These are phyloP conservation scores for Phaeosphaeriaceae sp. DNA, from an alignment of 2,329 filamentous ascomycete species.

Conservation along the genomic window DNA sequence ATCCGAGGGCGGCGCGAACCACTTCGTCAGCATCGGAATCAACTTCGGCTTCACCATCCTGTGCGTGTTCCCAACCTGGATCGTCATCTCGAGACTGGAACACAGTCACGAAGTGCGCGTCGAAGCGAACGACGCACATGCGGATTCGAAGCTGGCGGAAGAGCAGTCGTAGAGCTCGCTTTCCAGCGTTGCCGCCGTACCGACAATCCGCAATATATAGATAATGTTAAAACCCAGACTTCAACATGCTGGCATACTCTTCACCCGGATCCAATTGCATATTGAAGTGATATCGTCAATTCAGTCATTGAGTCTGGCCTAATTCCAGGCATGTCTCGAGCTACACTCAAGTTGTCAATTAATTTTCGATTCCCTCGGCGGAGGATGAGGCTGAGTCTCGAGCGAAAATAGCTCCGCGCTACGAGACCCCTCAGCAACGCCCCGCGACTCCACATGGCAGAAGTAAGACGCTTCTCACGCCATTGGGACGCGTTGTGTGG, in stretches of 20 bases:
- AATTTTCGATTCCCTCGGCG: background rate
- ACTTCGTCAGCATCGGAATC: slow-evolving; percentile 46
- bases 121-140: slow-evolving; percentile 22
- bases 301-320: background rate
- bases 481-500: background rate
- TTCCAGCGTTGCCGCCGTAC: background rate
- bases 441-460: background rate
- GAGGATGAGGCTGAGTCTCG: background rate
- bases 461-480: slow-evolving; percentile 5
- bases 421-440: background rate
- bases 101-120: slow-evolving; percentile 38
- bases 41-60: slow-evolving; percentile 45
- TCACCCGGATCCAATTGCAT: background rate
- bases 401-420: background rate
- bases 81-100: slow-evolving; percentile 42
- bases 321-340: background rate
- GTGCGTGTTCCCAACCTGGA: slow-evolving; percentile 44
- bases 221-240: background rate
- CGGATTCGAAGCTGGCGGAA: slow-evolving; percentile 13
- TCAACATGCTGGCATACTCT: background rate
- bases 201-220: background rate
- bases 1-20: slow-evolving; percentile 44
- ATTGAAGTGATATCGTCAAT: background rate
- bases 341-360: background rate
- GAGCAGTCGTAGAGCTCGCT: background rate